phyloP scores from a whole-genome alignment of 176 grass and related monocot species.

The Olyra latifolia region DNA sequence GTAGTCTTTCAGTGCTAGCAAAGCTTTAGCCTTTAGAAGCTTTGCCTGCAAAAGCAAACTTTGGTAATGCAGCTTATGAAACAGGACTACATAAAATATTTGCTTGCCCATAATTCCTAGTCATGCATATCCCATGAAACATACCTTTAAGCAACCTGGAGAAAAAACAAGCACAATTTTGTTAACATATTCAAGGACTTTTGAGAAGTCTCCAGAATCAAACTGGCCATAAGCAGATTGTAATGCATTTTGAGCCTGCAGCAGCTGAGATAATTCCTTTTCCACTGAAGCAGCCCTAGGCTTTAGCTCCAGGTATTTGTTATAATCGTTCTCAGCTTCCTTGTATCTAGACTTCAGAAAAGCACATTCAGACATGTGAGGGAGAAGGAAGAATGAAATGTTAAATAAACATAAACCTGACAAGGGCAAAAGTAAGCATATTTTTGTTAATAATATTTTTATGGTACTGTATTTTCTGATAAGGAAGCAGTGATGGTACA shows the following conservation, averaged over 20 bases:
- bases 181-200: slow-evolving; percentile 86
- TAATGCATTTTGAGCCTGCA: slow-evolving; percentile 76
- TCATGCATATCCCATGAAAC: neutral
- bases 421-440: neutral
- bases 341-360: slow-evolving; percentile 52
- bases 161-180: slow-evolving; percentile 96
- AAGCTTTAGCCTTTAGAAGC: slow-evolving; percentile 82
- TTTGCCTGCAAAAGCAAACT: slow-evolving; percentile 68
- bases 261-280: slow-evolving; percentile 86
- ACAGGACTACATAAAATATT: slow-evolving; percentile 1
- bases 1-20: slow-evolving; percentile 81
- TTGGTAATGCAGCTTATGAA: neutral
- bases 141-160: slow-evolving; percentile 85
- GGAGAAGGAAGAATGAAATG: neutral
- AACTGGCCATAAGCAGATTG: slow-evolving; percentile 71
- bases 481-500: neutral
- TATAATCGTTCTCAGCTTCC: slow-evolving; percentile 72
- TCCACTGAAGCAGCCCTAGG: slow-evolving; percentile 58
- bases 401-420: neutral
- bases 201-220: slow-evolving; percentile 71
- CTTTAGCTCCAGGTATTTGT: slow-evolving; percentile 68
- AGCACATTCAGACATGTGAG: slow-evolving; percentile 22
- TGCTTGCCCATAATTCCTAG: slow-evolving; percentile 1
- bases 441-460: neutral
- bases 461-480: neutral